Percentiles rank a stretch among this genome's conserved stretches.
Conservation (phyloP, 257 asterid genomes). For the Galeopsis tetrahit region DNA sequence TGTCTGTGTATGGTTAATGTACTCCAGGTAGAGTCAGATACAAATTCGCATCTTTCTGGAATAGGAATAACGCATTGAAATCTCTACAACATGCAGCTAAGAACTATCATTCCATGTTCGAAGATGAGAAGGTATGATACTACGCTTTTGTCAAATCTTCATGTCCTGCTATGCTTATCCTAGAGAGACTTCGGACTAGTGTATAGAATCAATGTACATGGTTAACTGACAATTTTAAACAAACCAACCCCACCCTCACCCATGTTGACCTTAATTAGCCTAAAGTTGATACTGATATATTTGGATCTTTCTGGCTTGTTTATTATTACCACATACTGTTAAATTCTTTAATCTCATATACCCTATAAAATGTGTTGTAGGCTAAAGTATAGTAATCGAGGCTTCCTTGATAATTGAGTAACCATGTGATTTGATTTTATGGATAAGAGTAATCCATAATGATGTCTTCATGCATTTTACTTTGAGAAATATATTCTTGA, state of each 20-base stretch:
- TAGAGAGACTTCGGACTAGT: conserved; percentile 3
- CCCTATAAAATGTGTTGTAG: background rate
- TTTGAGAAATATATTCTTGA: conserved; percentile 12
- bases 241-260: background rate
- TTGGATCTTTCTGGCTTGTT: conserved; percentile 9
- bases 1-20: conserved; percentile 11
- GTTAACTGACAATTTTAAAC: background rate
- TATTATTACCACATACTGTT: conserved; percentile 14
- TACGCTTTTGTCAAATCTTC: conserved; percentile 28
- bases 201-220: conserved; percentile 6
- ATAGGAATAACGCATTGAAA: conserved; percentile 78
- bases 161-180: conserved; percentile 23
- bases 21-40: conserved; percentile 90
- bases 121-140: conserved; percentile 80
- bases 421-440: conserved; percentile 7
- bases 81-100: conserved; percentile 67
- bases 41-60: conserved; percentile 98
- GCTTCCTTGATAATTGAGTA: conserved; percentile 13
- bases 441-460: conserved; percentile 7
- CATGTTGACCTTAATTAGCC: conserved; percentile 5
- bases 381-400: conserved; percentile 12
- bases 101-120: conserved; percentile 61
- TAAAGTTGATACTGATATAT: conserved; percentile 10
- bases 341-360: conserved; percentile 5
- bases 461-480: conserved; percentile 18